phyloP scores from a whole-genome alignment of 2,329 filamentous ascomycete genomes.

The Stachybotrys chlorohalonatus region DNA sequence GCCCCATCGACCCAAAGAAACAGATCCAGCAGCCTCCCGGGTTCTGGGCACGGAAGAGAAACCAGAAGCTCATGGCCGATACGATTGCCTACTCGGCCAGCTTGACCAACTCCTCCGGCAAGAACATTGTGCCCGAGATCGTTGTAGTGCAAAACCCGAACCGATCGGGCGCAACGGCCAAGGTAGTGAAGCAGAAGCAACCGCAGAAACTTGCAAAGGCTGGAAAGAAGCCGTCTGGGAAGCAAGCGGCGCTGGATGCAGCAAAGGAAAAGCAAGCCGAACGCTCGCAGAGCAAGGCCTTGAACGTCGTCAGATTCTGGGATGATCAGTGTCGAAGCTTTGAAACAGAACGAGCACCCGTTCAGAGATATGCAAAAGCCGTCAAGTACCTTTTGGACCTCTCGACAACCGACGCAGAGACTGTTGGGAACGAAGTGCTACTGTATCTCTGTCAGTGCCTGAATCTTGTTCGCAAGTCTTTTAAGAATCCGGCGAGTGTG shows the following conservation, averaged over 20 bases:
- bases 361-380: constrained; percentile 37
- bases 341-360: constrained; percentile 31
- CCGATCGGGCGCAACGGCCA: background rate
- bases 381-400: constrained; percentile 35
- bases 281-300: constrained; percentile 18
- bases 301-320: constrained; percentile 32
- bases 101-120: constrained; percentile 55
- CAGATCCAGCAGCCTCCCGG: constrained; percentile 9
- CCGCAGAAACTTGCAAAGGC: constrained; percentile 5
- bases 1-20: constrained; percentile 32
- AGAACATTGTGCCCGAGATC: constrained; percentile 53
- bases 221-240: constrained; percentile 19
- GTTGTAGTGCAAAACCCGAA: constrained; percentile 37
- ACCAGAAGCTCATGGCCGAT: constrained; percentile 59
- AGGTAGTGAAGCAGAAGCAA: constrained; percentile 3
- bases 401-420: constrained; percentile 17
- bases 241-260: constrained; percentile 25
- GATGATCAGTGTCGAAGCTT: constrained; percentile 32
- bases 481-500: background rate
- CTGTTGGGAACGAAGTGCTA: constrained; percentile 22
- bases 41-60: constrained; percentile 30
- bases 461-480: background rate
- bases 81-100: constrained; percentile 62
- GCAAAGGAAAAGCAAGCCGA: constrained; percentile 23
- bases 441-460: constrained; percentile 27